Evolutionary conservation across 345 rosid species (phyloP), one percentile per base, ranked within the genome.

Genomic region (Linum tenue): DNA sequence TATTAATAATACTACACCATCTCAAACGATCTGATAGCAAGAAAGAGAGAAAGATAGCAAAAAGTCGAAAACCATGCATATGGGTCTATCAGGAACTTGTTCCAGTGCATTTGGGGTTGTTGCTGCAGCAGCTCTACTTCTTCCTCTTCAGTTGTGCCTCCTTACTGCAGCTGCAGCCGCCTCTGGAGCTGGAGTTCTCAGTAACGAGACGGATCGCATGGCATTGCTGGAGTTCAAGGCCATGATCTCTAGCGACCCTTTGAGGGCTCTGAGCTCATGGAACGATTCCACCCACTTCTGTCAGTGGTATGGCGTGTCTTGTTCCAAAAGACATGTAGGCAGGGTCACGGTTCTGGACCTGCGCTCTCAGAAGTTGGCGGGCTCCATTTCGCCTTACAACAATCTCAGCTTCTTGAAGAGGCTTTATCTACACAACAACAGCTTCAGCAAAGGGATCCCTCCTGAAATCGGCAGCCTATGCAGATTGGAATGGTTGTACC

Each of bases 321-420:
- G 69, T 10, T 22, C 37, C 42, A 43, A 39, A 39, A 6, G 22
- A 12, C 41, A 56, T 11, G 36, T 1, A 22, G 31, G 60, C 6
- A 56, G 69, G 35, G 69, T 66, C 31, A 31, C 36, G 2, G 6
- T 5, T 3, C n/a, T 66, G 39, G 15, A 66, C 31, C 39, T 66
- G 62, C 16, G 42, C 10, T 38, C 62, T 42, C 14, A 4, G 7
- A 17, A 37, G 5, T 8, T 66, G 2, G 22, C 35, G 11, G 69
- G 69, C 39, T 66, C 63, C 14, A 57, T 66, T 5, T 55, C 69
- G n/a, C 51, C 61, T 37, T 55, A 44, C 4, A 36, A 68, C 53
- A 73, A 73, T 9, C 60, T 70, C 15, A 63, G 59, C 44, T 66
- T 61, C n/a, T 53, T 75, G 0, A 58, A 9, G n/a, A 40, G 2